Evolutionary conservation across 2,329 filamentous ascomycete species (phyloP), one percentile per base, ranked within the genome.

Genomic region (Dactylonectria macrodidyma): DNA sequence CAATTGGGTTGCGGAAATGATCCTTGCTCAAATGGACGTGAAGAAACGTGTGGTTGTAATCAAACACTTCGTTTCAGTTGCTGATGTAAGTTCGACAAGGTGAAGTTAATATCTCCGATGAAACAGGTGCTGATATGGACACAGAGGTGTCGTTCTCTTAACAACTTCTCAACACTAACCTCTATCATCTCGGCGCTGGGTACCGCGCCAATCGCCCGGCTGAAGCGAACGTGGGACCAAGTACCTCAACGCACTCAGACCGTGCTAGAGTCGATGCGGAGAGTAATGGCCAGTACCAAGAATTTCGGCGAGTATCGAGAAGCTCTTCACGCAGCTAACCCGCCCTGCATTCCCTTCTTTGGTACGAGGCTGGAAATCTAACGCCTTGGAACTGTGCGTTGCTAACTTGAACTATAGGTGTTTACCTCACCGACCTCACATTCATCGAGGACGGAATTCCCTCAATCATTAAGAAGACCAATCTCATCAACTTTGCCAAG

Each of bases 1-100:
- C 6, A 99, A 98, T 79, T 99, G 96, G 96, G 96, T 98, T 58
- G 96, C 96, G 34, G 95, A 98, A 81, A 98, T 99, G 96, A 98
- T 99, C 73, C 83, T 99, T 69, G 95, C 93, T 0, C 96, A 99
- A 81, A 89, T 92, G 75, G 96, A 99, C 79, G 93, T 98, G 70
- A 97, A 96, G 85, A 97, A 97, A 81, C 90, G 96, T 75, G 95
- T 98, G 30, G 93, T 97, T 38, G 96, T 99, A 51, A 98, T 99
- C 82, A 98, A 98, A 81, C 96, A 98, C 81, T 99, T 98, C 83
- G 95, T 99, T 67, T 90, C 93, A 44, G 95, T 99, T 68, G 96
- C 96, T 69, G 96, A 99, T 84, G 95, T 97, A 87, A 85, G 92
- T 88, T 38, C 36, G 51, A 24, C 36, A 33, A 38, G n/a, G 14